Percentiles rank a stretch among this genome's conserved stretches.
Conservation (phyloP, 2,329 filamentous ascomycete species). For the Eutypa lata region DNA sequence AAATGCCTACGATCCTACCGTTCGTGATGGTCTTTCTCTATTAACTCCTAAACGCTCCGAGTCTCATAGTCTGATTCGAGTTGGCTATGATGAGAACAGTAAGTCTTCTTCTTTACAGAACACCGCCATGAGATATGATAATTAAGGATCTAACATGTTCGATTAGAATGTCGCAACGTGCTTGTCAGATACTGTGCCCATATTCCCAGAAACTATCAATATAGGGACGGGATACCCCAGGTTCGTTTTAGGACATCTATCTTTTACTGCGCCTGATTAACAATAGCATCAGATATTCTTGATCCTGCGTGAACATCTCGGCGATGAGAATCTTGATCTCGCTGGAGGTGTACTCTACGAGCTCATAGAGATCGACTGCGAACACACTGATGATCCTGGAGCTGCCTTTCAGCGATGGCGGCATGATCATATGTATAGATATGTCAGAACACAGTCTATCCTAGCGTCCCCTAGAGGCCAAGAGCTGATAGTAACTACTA, state of each 20-base stretch:
- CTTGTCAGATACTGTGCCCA: constrained; percentile 41
- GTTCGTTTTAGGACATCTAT: constrained; percentile 19
- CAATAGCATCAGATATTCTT: constrained; percentile 33
- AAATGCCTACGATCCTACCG: neutral
- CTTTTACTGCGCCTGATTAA: constrained; percentile 6
- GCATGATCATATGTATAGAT: constrained; percentile 40
- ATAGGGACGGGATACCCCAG: constrained; percentile 41
- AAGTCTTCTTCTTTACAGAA: constrained; percentile 4
- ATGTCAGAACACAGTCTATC: constrained; percentile 25
- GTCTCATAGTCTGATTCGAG: constrained; percentile 17
- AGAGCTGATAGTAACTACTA: constrained; percentile 15
- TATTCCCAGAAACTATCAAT: constrained; percentile 44
- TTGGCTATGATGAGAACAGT: constrained; percentile 27
- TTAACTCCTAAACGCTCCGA: constrained; percentile 15
- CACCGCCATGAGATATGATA: neutral
- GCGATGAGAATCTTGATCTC: constrained; percentile 41
- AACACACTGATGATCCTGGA: constrained; percentile 41
- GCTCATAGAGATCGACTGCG: constrained; percentile 43
- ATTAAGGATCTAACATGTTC: neutral
- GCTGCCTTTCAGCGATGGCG: constrained; percentile 46
- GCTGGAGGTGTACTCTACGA: constrained; percentile 44
- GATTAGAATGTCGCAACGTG: constrained; percentile 41
- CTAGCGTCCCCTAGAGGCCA: neutral
- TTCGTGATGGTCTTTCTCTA: neutral
- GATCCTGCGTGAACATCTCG: constrained; percentile 40